Evolutionary conservation across 495 filamentous ascomycete species (phyloP), one percentile per base, ranked within the genome.

Genomic region (Neurospora sp.): DNA sequence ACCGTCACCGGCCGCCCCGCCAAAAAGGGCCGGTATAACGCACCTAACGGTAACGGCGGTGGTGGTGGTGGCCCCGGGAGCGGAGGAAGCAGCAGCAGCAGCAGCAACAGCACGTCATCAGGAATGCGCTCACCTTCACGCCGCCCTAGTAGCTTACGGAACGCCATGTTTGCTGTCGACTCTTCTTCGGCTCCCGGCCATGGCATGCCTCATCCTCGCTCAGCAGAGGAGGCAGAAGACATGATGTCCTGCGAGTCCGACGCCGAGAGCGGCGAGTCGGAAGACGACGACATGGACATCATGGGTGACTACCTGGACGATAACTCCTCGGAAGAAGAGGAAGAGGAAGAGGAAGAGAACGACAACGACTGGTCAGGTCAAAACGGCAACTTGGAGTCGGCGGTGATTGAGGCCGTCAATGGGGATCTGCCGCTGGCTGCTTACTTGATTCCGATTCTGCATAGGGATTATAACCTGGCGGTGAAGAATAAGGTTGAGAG

Each of bases 301-400:
- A 76, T 72, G 73, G 31, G 76, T 41, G 69, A 70, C 41, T 11
- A 75, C 46, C 31, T 70, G 49, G 18, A 69, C 66, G 23, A 74
- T 18, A 72, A 76, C 4, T 40, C 70, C 7, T 76, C 75, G 20
- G 39, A 54, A 12, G 76, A 78, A 1, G 69, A 75, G 1, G 72
- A 75, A 0, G 72, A 74, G 9, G 70, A 74, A 18, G 70, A 54
- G 4, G 75, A 74, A 31, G 70, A n/a, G n/a, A n/a, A 76, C 20
- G 76, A 77, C 71, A 77, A 77, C 12, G 76, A 79, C 27, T 79
- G 77, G 77, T 77, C 76, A n/a, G 76, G 76, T 4, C 74, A 79
- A 37, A 77, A 79, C 31, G 77, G 74, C 11, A 78, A 77, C 9
- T 31, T 79, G 27, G 77, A 79, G 40, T 73, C 73, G 7, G 41